phyloP scores from a whole-genome alignment of 495 filamentous ascomycete species.

The Pyrenopolyporus hunteri region DNA sequence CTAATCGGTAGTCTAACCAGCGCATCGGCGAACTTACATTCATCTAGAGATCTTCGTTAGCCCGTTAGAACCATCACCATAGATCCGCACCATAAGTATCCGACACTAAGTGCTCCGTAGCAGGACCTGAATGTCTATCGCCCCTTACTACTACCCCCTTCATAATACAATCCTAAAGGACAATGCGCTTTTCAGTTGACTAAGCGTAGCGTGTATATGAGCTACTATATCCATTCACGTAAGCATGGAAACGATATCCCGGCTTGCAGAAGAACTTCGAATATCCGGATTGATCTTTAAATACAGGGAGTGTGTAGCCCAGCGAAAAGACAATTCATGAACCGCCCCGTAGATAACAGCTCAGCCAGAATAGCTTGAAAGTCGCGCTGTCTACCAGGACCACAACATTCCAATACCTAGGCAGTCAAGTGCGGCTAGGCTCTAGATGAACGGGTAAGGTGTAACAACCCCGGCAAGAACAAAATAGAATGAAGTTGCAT shows the following conservation, averaged over 20 bases:
- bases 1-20: conserved; percentile 13
- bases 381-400: not conserved
- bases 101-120: conserved; percentile 2
- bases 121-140: conserved; percentile 7
- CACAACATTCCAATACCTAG: conserved; percentile 7
- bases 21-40: not conserved
- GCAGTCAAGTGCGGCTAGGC: not conserved
- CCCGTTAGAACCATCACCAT: not conserved
- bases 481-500: too few species aligned
- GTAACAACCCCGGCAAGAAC: too few species aligned
- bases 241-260: too few species aligned
- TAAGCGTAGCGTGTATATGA: too few species aligned
- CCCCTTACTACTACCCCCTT: too few species aligned
- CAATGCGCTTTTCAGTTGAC: too few species aligned
- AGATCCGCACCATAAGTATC: conserved; percentile 3
- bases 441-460: too few species aligned
- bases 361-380: not conserved
- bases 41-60: not conserved
- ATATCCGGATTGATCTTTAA: conserved; percentile 1
- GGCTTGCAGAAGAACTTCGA: conserved; percentile 4
- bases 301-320: not conserved
- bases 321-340: not conserved
- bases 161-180: too few species aligned
- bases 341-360: not conserved
- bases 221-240: too few species aligned